Conservation (phyloP, 78 protist species). For the Pigoraptor vietnamica region DNA sequence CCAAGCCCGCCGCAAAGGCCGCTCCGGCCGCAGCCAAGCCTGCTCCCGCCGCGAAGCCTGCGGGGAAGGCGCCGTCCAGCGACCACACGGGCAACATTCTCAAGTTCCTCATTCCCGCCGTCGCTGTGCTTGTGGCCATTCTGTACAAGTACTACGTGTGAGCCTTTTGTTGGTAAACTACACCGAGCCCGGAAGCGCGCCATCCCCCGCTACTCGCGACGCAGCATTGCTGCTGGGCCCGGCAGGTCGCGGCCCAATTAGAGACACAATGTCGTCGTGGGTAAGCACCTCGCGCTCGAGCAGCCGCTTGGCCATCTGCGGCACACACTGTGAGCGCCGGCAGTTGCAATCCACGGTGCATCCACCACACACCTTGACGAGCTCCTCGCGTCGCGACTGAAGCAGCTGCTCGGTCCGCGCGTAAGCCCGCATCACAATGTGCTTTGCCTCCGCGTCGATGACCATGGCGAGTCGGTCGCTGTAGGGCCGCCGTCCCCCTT, state of each 20-base stretch:
- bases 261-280: constrained; percentile 57
- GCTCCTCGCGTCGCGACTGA: background rate
- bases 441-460: constrained; percentile 68
- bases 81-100: background rate
- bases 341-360: background rate
- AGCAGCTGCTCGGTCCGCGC: constrained; percentile 49
- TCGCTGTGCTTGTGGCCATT: background rate
- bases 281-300: constrained; percentile 76
- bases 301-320: constrained; percentile 62
- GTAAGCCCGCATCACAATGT: constrained; percentile 35
- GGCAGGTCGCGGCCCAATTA: constrained; percentile 72
- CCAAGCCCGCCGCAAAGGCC: background rate
- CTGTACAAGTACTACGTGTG: background rate
- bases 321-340: constrained; percentile 19
- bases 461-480: constrained; percentile 60
- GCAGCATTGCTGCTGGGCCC: too few relatives aligned
- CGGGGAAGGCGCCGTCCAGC: background rate
- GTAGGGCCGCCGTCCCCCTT: constrained; percentile 55
- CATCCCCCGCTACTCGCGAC: too few relatives aligned
- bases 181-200: too few relatives aligned
- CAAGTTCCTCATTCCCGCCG: background rate
- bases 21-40: background rate
- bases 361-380: background rate
- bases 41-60: background rate
- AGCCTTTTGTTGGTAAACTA: too few relatives aligned